Evolutionary conservation across 352 stramenopile species (phyloP).

Genomic region (Phytopythium ostracodes): DNA sequence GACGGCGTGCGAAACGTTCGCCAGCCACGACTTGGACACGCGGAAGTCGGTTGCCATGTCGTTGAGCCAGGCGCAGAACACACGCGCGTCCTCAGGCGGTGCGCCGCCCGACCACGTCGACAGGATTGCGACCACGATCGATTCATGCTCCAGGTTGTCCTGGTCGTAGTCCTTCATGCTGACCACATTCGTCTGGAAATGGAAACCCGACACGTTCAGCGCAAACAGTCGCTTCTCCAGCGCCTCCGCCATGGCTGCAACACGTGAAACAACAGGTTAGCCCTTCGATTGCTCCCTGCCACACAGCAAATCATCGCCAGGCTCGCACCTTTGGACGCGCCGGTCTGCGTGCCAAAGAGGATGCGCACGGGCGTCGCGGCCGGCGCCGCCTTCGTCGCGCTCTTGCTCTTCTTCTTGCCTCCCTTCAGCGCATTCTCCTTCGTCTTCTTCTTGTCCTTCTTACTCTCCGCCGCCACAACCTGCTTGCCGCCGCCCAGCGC

Average conservation of each 20-base stretch:
- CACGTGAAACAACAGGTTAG: not conserved
- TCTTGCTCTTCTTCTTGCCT: constrained; percentile 8
- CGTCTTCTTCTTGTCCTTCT: constrained; percentile 11
- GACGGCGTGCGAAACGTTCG: constrained; percentile 65
- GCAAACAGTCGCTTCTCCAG: constrained; percentile 79
- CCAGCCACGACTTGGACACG: constrained; percentile 79
- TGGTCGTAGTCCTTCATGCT: constrained; percentile 88
- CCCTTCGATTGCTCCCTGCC: not conserved
- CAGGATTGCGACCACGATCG: constrained; percentile 78
- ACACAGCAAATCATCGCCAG: not conserved
- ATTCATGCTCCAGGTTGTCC: constrained; percentile 87
- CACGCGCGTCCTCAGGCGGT: constrained; percentile 64
- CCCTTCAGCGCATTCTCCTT: constrained; percentile 4
- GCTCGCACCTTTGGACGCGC: constrained; percentile 65
- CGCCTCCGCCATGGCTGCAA: constrained; percentile 59
- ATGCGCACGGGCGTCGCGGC: constrained; percentile 64
- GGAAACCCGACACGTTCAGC: constrained; percentile 71
- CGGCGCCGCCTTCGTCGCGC: constrained; percentile 19
- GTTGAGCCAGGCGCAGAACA: constrained; percentile 85
- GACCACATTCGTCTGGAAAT: constrained; percentile 81
- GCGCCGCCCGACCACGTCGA: constrained; percentile 83
- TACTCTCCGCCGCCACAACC: constrained; percentile 5
- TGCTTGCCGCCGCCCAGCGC: no score
- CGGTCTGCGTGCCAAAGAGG: constrained; percentile 84
- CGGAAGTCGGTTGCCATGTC: constrained; percentile 90